A percentile compares a stretch with the other conserved stretches of the same genome.
These are phyloP conservation scores for Talaromyces funiculosus DNA, from an alignment of 2,329 filamentous ascomycete genomes.

Conservation along the genomic window DNA sequence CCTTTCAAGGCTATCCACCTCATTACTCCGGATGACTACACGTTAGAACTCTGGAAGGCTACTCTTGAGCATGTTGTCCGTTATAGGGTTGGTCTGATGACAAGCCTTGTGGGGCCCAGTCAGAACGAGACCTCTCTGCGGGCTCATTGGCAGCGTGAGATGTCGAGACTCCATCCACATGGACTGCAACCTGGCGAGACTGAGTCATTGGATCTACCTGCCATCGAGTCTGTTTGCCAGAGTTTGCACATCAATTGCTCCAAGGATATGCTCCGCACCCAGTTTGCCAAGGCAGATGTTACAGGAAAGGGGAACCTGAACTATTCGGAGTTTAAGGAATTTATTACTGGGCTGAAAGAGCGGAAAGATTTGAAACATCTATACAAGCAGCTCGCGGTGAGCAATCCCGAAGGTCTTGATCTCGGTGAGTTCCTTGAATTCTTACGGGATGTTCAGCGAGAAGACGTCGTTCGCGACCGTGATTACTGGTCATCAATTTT, in stretches of 20 bases:
- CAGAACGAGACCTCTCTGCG: slow-evolving; percentile 78
- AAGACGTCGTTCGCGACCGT: slow-evolving; percentile 64
- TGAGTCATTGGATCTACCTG: slow-evolving; percentile 69
- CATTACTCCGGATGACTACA: slow-evolving; percentile 67
- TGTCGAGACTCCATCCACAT: slow-evolving; percentile 59
- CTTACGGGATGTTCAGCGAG: slow-evolving; percentile 64
- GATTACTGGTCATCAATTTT: slow-evolving; percentile 68
- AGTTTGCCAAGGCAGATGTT: slow-evolving; percentile 69
- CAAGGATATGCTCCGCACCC: slow-evolving; percentile 63
- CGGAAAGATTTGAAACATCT: slow-evolving; percentile 74
- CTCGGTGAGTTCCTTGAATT: slow-evolving; percentile 70
- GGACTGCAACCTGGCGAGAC: slow-evolving; percentile 46
- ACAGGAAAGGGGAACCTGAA: slow-evolving; percentile 61
- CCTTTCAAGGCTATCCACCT: slow-evolving; percentile 77
- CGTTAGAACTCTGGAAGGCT: slow-evolving; percentile 72
- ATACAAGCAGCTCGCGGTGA: slow-evolving; percentile 56
- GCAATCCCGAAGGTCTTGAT: slow-evolving; percentile 62
- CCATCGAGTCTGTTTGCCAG: slow-evolving; percentile 77
- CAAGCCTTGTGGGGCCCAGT: slow-evolving; percentile 67
- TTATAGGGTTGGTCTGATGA: slow-evolving; percentile 84
- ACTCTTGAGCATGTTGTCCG: slow-evolving; percentile 79
- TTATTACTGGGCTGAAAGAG: slow-evolving; percentile 76
- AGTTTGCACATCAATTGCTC: slow-evolving; percentile 90
- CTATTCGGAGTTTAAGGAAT: slow-evolving; percentile 75
- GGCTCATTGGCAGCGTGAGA: slow-evolving; percentile 80